These are phyloP conservation scores for Aspergillus flavus DNA, from an alignment of 2,329 filamentous ascomycete genomes.

Conservation along the genomic window DNA sequence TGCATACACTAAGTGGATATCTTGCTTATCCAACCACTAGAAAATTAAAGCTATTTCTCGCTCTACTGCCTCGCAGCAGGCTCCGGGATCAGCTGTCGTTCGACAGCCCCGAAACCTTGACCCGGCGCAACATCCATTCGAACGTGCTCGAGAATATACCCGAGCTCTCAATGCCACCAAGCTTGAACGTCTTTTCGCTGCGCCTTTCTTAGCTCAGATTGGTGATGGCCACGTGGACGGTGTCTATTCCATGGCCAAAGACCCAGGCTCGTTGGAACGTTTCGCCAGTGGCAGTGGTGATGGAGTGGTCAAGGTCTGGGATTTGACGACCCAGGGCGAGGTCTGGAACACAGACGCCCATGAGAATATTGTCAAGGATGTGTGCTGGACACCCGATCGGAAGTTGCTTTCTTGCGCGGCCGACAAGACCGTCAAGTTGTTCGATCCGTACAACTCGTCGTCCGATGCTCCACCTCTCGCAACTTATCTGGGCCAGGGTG, in stretches of 20 bases:
- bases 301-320: conserved; percentile 92
- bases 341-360: conserved; percentile 81
- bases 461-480: conserved; percentile 71
- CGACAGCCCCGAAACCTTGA: conserved; percentile 63
- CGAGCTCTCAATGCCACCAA: conserved; percentile 82
- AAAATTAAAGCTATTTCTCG: conserved; percentile 61
- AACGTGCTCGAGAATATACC: conserved; percentile 84
- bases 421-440: conserved; percentile 86
- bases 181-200: conserved; percentile 87
- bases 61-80: conserved; percentile 49
- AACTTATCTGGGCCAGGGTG: conserved; percentile 80
- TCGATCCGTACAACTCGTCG: conserved; percentile 79
- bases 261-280: conserved; percentile 71
- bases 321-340: conserved; percentile 72
- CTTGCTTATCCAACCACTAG: conserved; percentile 32
- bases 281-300: conserved; percentile 87
- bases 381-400: conserved; percentile 84
- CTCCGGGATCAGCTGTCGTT: conserved; percentile 48
- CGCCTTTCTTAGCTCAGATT: conserved; percentile 82
- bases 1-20: not conserved
- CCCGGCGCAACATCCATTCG: conserved; percentile 85
- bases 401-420: conserved; percentile 85
- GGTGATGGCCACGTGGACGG: conserved; percentile 92
- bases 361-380: conserved; percentile 88
- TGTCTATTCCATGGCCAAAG: conserved; percentile 78